Base-by-base conservation (phyloP, 163 green algal genomes). In the Prototheca wickerhamii region DNA sequence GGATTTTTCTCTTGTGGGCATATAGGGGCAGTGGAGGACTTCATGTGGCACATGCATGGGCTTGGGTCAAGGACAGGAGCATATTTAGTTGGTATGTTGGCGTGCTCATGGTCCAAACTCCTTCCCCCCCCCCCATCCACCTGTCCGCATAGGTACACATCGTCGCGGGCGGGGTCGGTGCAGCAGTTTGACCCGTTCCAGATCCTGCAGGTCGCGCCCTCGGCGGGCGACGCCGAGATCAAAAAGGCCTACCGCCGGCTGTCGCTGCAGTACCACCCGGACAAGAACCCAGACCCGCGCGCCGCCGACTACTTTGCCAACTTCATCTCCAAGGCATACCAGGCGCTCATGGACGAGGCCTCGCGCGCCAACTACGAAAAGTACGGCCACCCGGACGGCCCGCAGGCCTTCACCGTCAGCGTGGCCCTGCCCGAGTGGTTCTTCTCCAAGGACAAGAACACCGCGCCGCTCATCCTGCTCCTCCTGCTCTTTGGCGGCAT, bases 301-400 rank as follows among this genome's bases (percentile, higher is more conserved):
- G 89, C 91, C 4, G 54, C 76, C n/a, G 69, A 81, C 12, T 97
- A 95, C 72, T 98, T 98, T 80, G 85, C 88, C 6, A 84, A 89
- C 33, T 88, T 82, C 63, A 91, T 99, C 65, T 86, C 76, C 42
- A 98, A 98, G 79, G 93, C 94, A 8, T 96, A 99, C 71, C 81
- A 89, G 65, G 89, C 94, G 6, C 79, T 99, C 10, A 98, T 87
- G 2, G 94, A 99, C 66, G 84, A 95, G 30, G 71, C 73, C 10
- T 75, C 87, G 6, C 77, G 85, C 5, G 74, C 92, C 59, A 99
- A 99, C 79, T 96, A 89, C 50, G 79, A 96, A 67, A 90, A 97
- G 77, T 93, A 96, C 63, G 94, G 94, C 15, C 91, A 98, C 71
- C 92, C 92, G 1, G 94, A 98, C 63, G 93, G 93, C 0, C 88